Base-by-base conservation (phyloP, 495 filamentous ascomycete species). In the Aspergillus nanangensis region DNA sequence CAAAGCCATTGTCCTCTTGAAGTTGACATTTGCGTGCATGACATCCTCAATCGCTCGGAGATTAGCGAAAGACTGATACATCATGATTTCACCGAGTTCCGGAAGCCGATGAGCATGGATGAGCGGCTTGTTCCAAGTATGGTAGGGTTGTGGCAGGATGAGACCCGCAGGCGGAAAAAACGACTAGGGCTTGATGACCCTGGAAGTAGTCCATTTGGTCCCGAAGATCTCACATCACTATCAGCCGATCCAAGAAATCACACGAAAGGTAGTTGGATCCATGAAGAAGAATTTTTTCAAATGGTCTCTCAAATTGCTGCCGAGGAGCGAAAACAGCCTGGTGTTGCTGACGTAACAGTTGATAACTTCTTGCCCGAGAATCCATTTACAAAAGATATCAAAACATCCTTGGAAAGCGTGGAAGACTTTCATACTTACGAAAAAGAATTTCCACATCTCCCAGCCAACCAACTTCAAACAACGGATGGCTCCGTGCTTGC, bases 141-240 rank as follows among this genome's bases (percentile, higher is more conserved):
- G 84, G 91, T 88, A 45, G 88, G 87, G 4, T 63, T 98, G 14
- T 98, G 93, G 93, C 82, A 81, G 63, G 90, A 96, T 58, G 93
- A 98, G 62, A 88, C 83, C 1, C 79, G 77, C 33, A 79, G 93
- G 38, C 80, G 91, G 25, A 90, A 87, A 56, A 75, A 74, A 48
- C 74, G 71, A 31, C 80, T 90, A 74, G 79, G 80, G 11, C 66
- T 84, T 19, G 52, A 60, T 3, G 72, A 80, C 45, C 76, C 82
- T 5, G 78, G 72, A 31, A 85, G 79, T 51, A 88, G 78, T 52
- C 86, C 88, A 0, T 94, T 94, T 58, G 79, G 82, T 11, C 67
- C 79, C 0, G 92, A 95, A 38, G 90, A 81, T 2, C 55, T 96
- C 46, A 74, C 91, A 11, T 87, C 89, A 11, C 88, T 95, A 79